Evolutionary conservation across 164 flowering plant species (phyloP).

Genomic region (Amborella trichopoda): DNA sequence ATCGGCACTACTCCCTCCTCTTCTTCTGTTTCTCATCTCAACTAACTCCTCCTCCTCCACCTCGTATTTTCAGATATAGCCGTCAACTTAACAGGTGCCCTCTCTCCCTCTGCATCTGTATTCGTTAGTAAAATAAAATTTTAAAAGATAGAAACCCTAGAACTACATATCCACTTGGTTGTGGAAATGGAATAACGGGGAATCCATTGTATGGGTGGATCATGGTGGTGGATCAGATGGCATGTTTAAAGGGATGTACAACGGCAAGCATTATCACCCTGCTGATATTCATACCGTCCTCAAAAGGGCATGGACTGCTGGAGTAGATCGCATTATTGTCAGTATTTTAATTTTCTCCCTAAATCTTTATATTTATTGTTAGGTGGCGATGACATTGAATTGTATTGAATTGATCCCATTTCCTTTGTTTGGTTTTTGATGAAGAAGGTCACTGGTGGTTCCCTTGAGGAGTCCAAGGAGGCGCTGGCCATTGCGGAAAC

Average conservation of each 20-base stretch:
- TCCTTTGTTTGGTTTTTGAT: not conserved
- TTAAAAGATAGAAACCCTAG: no score
- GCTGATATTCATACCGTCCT: conserved; percentile 63
- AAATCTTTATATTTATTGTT: not conserved
- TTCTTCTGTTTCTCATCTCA: no score
- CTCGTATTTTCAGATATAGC: conserved; percentile 58
- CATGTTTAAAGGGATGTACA: conserved; percentile 92
- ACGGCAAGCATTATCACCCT: conserved; percentile 72
- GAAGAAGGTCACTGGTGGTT: conserved; percentile 91
- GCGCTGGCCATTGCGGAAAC: conserved; percentile 94
- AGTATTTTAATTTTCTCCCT: conserved; percentile 2
- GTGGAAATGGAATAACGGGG: not conserved
- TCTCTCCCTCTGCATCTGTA: not conserved
- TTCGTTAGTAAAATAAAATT: not conserved
- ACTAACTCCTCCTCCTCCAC: no score
- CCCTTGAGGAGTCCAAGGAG: conserved; percentile 87
- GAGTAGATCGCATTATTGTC: conserved; percentile 88
- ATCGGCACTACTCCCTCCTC: no score
- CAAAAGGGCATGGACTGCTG: conserved; percentile 83
- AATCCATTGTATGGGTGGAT: not conserved
- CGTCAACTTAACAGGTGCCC: conserved; percentile 81
- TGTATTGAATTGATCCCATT: not conserved
- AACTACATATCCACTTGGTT: no score
- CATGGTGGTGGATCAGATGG: conserved; percentile 32
- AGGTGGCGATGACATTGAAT: not conserved